Evolutionary conservation across 2,329 filamentous ascomycete species (phyloP).

Genomic region (Erysiphe pulchra): DNA sequence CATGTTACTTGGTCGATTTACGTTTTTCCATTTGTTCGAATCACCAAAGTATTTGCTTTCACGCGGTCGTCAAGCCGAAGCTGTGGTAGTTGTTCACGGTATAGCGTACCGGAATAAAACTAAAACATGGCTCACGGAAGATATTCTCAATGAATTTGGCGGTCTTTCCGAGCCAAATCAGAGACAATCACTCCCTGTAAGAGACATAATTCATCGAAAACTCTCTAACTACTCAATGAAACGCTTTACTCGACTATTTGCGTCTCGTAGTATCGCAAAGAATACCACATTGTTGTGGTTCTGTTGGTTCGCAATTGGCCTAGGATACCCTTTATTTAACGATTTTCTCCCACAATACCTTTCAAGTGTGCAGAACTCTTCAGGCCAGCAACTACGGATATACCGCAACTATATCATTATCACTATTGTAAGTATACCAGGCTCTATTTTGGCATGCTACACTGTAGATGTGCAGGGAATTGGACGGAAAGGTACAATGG

Average conservation of each 20-base stretch:
- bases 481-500: slow-evolving; percentile 46
- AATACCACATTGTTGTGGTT: slow-evolving; percentile 42
- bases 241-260: slow-evolving; percentile 25
- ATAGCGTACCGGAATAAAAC: slow-evolving; percentile 31
- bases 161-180: too few relatives aligned
- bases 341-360: slow-evolving; percentile 61
- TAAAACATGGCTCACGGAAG: too few relatives aligned
- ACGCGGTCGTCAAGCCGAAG: slow-evolving; percentile 47
- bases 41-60: slow-evolving; percentile 66
- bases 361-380: slow-evolving; percentile 16
- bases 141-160: too few relatives aligned
- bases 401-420: slow-evolving; percentile 73
- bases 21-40: slow-evolving; percentile 59
- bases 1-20: slow-evolving; percentile 59
- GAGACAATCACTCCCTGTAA: too few relatives aligned
- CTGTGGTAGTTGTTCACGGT: slow-evolving; percentile 55
- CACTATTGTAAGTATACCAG: slow-evolving; percentile 49
- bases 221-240: too few relatives aligned
- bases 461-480: slow-evolving; percentile 40
- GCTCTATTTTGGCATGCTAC: slow-evolving; percentile 49
- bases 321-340: slow-evolving; percentile 76
- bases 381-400: slow-evolving; percentile 18
- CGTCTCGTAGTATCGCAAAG: slow-evolving; percentile 22
- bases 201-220: too few relatives aligned
- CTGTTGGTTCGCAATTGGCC: slow-evolving; percentile 58